These are phyloP conservation scores for Fusarium palustre DNA, from an alignment of 2,329 filamentous ascomycete species.

Conservation along the genomic window DNA sequence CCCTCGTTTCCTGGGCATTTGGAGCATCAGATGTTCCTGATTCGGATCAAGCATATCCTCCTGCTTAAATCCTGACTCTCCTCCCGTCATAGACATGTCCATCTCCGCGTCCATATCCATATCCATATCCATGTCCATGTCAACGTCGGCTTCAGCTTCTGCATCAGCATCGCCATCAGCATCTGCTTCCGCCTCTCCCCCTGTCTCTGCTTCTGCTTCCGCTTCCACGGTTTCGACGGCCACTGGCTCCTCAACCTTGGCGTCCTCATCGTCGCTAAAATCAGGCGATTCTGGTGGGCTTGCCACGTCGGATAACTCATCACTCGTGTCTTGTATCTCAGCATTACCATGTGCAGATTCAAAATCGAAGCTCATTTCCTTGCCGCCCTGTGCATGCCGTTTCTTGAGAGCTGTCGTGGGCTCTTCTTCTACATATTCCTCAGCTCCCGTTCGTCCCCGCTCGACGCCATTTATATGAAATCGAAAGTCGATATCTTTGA, in stretches of 20 bases:
- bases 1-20: slow-evolving; percentile 74
- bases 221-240: slow-evolving; percentile 39
- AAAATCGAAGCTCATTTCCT: slow-evolving; percentile 81
- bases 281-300: slow-evolving; percentile 57
- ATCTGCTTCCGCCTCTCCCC: slow-evolving; percentile 42
- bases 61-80: slow-evolving; percentile 46
- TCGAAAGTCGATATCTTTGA: slow-evolving; percentile 75
- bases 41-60: slow-evolving; percentile 51
- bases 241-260: slow-evolving; percentile 42
- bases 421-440: slow-evolving; percentile 65
- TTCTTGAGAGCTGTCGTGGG: slow-evolving; percentile 56
- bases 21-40: slow-evolving; percentile 50
- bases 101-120: slow-evolving; percentile 37
- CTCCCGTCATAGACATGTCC: slow-evolving; percentile 43
- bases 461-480: slow-evolving; percentile 77
- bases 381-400: slow-evolving; percentile 67
- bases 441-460: slow-evolving; percentile 67
- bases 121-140: slow-evolving; percentile 28
- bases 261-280: slow-evolving; percentile 54
- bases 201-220: slow-evolving; percentile 40
- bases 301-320: slow-evolving; percentile 61
- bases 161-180: slow-evolving; percentile 15
- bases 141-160: slow-evolving; percentile 39
- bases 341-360: slow-evolving; percentile 70
- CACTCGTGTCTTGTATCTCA: slow-evolving; percentile 67